phyloP scores from a whole-genome alignment of 768 basidiomycete genomes.

The Suillus plorans region DNA sequence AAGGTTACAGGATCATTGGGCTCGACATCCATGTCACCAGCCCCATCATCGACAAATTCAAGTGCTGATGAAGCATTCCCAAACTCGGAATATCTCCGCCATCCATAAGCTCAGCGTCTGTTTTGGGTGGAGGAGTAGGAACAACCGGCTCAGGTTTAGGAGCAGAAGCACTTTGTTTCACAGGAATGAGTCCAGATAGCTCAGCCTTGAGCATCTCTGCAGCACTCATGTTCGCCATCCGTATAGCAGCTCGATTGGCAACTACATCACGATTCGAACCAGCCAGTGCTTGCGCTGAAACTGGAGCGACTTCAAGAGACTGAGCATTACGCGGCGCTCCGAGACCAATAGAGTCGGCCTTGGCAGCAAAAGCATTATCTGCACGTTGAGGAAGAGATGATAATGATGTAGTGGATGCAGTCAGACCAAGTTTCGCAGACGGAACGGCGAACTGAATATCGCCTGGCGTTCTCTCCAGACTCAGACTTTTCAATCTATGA shows the following conservation, averaged over 20 bases:
- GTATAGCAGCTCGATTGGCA: constrained; percentile 84
- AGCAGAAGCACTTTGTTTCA: constrained; percentile 35
- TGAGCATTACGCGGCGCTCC: constrained; percentile 62
- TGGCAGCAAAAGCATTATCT: constrained; percentile 66
- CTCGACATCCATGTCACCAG: constrained; percentile 28
- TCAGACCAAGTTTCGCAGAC: constrained; percentile 29
- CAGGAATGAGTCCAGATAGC: constrained; percentile 54
- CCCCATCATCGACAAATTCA: constrained; percentile 21
- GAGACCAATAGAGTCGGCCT: constrained; percentile 75
- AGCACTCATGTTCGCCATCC: constrained; percentile 96
- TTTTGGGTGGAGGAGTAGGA: constrained; percentile 19
- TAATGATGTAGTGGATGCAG: constrained; percentile 22
- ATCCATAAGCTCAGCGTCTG: constrained; percentile 26
- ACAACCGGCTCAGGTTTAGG: constrained; percentile 38
- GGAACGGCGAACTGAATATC: constrained; percentile 31
- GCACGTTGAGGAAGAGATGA: constrained; percentile 68
- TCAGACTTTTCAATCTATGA: constrained; percentile 63
- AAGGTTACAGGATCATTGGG: constrained; percentile 9
- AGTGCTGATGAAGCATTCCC: constrained; percentile 24
- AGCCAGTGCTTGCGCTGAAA: constrained; percentile 70
- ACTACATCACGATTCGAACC: constrained; percentile 91
- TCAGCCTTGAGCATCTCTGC: constrained; percentile 94
- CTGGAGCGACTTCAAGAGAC: constrained; percentile 54
- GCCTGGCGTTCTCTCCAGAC: constrained; percentile 34
- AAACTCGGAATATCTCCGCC: constrained; percentile 35